Evolutionary conservation across 768 basidiomycete species (phyloP).

Genomic region (Psilocybe azurescens): DNA sequence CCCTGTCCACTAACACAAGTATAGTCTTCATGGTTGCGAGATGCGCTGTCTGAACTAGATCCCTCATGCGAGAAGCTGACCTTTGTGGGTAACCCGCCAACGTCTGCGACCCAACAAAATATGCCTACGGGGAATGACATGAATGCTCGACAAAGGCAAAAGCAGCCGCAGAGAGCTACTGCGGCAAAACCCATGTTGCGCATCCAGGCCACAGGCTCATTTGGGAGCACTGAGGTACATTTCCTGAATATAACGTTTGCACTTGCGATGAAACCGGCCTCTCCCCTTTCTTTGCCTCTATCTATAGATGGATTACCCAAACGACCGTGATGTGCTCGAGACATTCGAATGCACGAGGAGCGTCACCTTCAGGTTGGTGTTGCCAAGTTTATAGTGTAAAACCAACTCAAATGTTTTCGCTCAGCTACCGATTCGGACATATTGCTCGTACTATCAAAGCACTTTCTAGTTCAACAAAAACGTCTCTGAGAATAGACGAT

Average conservation of each 20-base stretch:
- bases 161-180: conserved; percentile 11
- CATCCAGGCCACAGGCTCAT: conserved; percentile 80
- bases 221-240: conserved; percentile 83
- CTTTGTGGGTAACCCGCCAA: conserved; percentile 76
- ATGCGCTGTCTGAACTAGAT: conserved; percentile 91
- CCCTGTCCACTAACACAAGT: not conserved
- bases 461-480: conserved; percentile 83
- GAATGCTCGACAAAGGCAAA: conserved; percentile 26
- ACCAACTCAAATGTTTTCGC: not conserved
- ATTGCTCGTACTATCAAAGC: conserved; percentile 76
- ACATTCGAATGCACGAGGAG: conserved; percentile 79
- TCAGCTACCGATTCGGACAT: conserved; percentile 86
- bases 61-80: conserved; percentile 86
- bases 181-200: conserved; percentile 69
- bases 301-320: conserved; percentile 92
- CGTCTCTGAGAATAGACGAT: conserved; percentile 85
- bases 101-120: conserved; percentile 23
- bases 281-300: too few relatives aligned
- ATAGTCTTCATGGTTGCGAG: conserved; percentile 90
- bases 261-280: too few relatives aligned
- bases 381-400: not conserved
- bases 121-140: conserved; percentile 29
- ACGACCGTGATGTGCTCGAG: conserved; percentile 90
- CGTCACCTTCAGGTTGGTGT: conserved; percentile 70
- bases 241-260: not conserved